A percentile compares a stretch with the other conserved stretches of the same genome.
Evolutionary conservation across 1,284 basidiomycete species (phyloP).

Genomic region (Sporisorium scitamineum): DNA sequence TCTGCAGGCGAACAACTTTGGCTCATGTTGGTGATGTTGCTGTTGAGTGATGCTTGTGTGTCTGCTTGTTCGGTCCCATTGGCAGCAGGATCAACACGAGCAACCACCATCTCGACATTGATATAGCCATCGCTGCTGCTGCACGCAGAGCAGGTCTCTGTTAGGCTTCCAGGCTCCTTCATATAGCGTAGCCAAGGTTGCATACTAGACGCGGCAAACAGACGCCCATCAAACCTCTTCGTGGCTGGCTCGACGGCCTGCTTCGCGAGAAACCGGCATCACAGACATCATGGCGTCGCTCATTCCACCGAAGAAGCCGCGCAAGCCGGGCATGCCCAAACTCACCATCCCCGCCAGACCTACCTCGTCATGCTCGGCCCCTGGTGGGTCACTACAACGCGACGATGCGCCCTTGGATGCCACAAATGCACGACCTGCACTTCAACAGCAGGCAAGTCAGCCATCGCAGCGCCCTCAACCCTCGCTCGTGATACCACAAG

Average conservation of each 20-base stretch:
- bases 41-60: not conserved
- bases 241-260: not conserved
- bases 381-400: conserved; percentile 19
- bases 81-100: too few relatives aligned
- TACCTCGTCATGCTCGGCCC: conserved; percentile 42
- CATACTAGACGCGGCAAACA: not conserved
- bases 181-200: not conserved
- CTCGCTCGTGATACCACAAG: conserved; percentile 36
- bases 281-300: conserved; percentile 53
- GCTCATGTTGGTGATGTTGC: not conserved
- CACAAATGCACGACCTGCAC: conserved; percentile 3
- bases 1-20: not conserved
- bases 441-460: conserved; percentile 16
- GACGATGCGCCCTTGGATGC: conserved; percentile 21
- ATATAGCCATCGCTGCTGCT: not conserved
- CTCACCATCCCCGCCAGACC: conserved; percentile 53
- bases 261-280: not conserved
- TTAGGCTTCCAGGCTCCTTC: not conserved
- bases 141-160: conserved; percentile 8
- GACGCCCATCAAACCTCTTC: not conserved
- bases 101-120: not conserved
- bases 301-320: conserved; percentile 64
- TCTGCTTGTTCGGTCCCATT: not conserved
- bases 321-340: conserved; percentile 65
- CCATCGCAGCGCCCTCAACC: conserved; percentile 34